These are phyloP conservation scores for Podila verticillata DNA, from an alignment of 192 early-diverging fungal genomes.

Conservation along the genomic window DNA sequence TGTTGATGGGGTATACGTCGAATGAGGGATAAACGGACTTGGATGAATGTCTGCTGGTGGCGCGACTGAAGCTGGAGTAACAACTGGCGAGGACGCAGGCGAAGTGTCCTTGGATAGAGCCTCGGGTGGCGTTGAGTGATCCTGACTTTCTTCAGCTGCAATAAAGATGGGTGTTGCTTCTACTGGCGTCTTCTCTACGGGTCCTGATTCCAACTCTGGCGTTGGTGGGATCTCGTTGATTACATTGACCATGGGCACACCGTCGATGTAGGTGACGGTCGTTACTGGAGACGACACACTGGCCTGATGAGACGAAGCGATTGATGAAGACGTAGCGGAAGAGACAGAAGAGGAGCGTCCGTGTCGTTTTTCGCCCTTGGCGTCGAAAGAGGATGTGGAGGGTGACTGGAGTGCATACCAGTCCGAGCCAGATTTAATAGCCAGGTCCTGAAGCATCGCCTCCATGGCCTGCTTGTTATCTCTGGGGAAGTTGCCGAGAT, in stretches of 20 bases:
- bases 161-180: conserved; percentile 10
- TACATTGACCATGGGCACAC: conserved; percentile 21
- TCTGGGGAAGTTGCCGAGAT: conserved; percentile 42
- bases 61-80: neutral
- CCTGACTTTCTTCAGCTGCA: neutral
- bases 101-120: neutral
- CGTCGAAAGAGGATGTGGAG: neutral
- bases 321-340: conserved; percentile 3
- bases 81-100: neutral
- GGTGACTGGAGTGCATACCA: conserved; percentile 37
- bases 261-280: conserved; percentile 41
- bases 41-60: neutral
- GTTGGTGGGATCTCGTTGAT: conserved; percentile 51
- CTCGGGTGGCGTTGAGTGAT: neutral
- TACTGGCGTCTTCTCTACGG: neutral
- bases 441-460: conserved; percentile 37
- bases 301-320: conserved; percentile 12
- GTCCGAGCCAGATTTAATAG: conserved; percentile 36
- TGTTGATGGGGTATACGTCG: conserved; percentile 32
- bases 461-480: conserved; percentile 48
- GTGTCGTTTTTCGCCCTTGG: neutral
- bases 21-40: conserved; percentile 39
- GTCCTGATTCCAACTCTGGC: conserved; percentile 24
- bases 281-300: conserved; percentile 34
- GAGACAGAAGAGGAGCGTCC: conserved; percentile 12